Percentiles rank a stretch among this genome's conserved stretches.
phyloP scores from a whole-genome alignment of 2,329 filamentous ascomycete species.

The Stenocarpella maydis region DNA sequence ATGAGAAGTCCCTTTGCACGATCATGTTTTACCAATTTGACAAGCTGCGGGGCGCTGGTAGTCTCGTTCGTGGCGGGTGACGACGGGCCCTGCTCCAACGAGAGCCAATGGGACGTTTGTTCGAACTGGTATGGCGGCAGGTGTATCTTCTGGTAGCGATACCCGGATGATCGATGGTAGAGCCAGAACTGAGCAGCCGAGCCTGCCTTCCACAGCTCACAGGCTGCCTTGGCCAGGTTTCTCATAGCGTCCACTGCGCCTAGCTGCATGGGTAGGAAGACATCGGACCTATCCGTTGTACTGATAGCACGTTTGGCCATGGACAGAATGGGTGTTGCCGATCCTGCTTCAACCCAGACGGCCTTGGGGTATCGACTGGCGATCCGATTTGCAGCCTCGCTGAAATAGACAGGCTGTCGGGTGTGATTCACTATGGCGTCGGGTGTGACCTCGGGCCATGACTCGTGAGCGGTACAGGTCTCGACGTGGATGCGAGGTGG shows the following conservation, averaged over 20 bases:
- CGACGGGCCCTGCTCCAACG: slow-evolving; percentile 2
- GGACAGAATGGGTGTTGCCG: slow-evolving; percentile 43
- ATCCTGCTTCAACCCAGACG: slow-evolving; percentile 47
- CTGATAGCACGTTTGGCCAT: slow-evolving; percentile 45
- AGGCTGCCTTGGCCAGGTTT: slow-evolving; percentile 23
- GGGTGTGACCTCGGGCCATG: slow-evolving; percentile 19
- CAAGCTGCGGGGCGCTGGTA: not conserved
- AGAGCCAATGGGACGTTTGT: slow-evolving; percentile 40
- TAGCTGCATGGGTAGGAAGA: slow-evolving; percentile 30
- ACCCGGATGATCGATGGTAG: slow-evolving; percentile 31
- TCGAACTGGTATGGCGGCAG: slow-evolving; percentile 45
- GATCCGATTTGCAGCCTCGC: slow-evolving; percentile 42
- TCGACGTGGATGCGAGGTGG: slow-evolving; percentile 40
- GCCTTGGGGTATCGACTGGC: slow-evolving; percentile 36
- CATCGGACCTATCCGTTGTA: not conserved
- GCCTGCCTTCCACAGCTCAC: slow-evolving; percentile 38
- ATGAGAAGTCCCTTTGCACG: not conserved
- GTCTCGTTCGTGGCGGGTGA: slow-evolving; percentile 16
- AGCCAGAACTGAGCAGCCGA: slow-evolving; percentile 40
- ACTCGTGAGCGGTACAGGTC: slow-evolving; percentile 35
- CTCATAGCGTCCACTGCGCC: slow-evolving; percentile 4
- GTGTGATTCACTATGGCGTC: slow-evolving; percentile 42
- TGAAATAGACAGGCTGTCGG: slow-evolving; percentile 46
- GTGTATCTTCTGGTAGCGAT: slow-evolving; percentile 33
- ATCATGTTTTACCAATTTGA: not conserved